These are phyloP conservation scores for Cytospora schulzeri DNA, from an alignment of 2,329 filamentous ascomycete species.

Conservation along the genomic window DNA sequence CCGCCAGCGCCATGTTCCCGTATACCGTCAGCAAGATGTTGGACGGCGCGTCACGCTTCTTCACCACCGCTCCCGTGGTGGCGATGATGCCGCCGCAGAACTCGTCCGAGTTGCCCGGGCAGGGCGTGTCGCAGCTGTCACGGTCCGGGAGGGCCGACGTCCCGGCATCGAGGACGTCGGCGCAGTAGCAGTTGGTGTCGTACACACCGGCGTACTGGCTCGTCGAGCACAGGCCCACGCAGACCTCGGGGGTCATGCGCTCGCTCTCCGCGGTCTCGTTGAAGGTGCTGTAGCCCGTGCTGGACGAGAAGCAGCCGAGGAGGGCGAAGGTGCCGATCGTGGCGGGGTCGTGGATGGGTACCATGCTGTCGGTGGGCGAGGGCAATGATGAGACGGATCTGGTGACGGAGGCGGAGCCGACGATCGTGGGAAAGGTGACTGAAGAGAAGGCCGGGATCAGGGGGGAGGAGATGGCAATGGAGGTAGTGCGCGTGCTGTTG, in stretches of 20 bases:
- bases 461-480: neutral
- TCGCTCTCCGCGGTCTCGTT: constrained; percentile 29
- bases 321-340: constrained; percentile 22
- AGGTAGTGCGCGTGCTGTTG: neutral
- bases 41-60: constrained; percentile 33
- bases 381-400: constrained; percentile 7
- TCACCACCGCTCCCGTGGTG: constrained; percentile 17
- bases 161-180: constrained; percentile 42
- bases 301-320: constrained; percentile 36
- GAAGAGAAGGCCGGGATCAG: neutral
- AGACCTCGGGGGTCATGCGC: constrained; percentile 25
- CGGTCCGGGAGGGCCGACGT: constrained; percentile 40
- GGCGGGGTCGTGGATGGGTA: constrained; percentile 18
- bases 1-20: constrained; percentile 37
- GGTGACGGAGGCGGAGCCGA: constrained; percentile 11
- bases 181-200: constrained; percentile 46
- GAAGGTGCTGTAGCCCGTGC: constrained; percentile 52
- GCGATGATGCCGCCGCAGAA: constrained; percentile 48
- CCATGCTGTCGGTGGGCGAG: constrained; percentile 18
- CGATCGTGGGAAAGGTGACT: neutral
- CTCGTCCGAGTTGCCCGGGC: constrained; percentile 44
- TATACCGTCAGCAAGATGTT: constrained; percentile 48
- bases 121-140: constrained; percentile 41
- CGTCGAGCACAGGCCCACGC: constrained; percentile 11
- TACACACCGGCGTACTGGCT: constrained; percentile 23